Evolutionary conservation across 257 asterid genomes (phyloP), one percentile per base, ranked within the genome.

Genomic region (Nicotiana knightiana): DNA sequence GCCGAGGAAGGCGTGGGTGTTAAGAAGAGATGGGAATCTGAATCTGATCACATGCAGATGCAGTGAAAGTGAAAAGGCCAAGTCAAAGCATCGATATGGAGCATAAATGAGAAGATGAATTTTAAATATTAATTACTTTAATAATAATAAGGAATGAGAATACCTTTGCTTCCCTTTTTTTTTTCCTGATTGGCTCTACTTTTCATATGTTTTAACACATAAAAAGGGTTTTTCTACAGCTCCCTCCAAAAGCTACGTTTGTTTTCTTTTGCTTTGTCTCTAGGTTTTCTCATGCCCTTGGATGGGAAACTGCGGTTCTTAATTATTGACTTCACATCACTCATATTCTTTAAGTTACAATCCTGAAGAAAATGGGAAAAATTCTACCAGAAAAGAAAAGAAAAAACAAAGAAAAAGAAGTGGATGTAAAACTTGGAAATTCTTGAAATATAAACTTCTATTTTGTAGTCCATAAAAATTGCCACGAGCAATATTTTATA

Each of bases 181-280:
- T n/a, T 0, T 9, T 55, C 4, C 28, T 46, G 37, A 67, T 33
- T 67, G 51, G 51, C 75, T 51, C 79, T 75, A 6, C 79, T 75
- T 75, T 75, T 75, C 9, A 15, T 75, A 51, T 51, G 39, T 43
- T 26, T 21, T 26, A 75, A 21, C 79, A 26, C 26, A 51, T 6
- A 75, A 26, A 48, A 75, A n/a, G 62, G 43, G 4, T 6, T 73
- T 71, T 26, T 58, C 4, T 7, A 58, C 28, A 58, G 28, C 30
- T 24, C 33, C 24, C 15, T 24, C 79, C 63, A 15, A 75, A 75
- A 75, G 62, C 8, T 26, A 51, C 16, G 43, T 75, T 75, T 75
- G 79, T 75, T 48, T 51, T 75, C 79, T 51, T 75, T 75, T 13
- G 79, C 79, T 51, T 75, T 75, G 63, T 75, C 46, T 75, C 63